These are phyloP conservation scores for Plectranthus barbatus DNA, from an alignment of 257 asterid species.

Conservation along the genomic window DNA sequence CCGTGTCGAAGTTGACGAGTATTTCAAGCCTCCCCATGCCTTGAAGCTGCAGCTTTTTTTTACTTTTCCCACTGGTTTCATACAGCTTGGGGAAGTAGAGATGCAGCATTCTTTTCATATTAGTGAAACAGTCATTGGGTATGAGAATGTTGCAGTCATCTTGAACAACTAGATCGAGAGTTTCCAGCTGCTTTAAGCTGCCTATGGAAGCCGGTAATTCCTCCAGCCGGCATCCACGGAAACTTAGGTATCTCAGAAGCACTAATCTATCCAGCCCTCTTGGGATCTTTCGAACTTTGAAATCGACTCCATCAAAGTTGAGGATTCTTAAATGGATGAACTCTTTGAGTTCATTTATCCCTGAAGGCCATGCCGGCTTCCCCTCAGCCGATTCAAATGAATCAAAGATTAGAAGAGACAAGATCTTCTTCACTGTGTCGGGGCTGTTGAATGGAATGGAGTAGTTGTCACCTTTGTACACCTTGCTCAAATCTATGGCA, in stretches of 20 bases:
- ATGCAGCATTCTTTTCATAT: background rate
- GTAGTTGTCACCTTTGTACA: background rate
- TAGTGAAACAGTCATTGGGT: too few relatives aligned
- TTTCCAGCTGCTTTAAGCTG: conserved; percentile 11
- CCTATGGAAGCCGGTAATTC: conserved; percentile 12
- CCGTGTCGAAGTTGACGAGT: conserved; percentile 17
- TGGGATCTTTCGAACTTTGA: background rate
- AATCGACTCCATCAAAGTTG: conserved; percentile 3
- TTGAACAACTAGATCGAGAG: conserved; percentile 23
- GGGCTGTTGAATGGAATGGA: background rate
- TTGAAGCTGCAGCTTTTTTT: background rate
- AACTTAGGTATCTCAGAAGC: conserved; percentile 23
- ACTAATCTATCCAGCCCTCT: background rate
- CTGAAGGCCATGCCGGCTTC: background rate
- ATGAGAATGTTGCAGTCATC: background rate
- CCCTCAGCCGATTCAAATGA: background rate
- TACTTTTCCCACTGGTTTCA: background rate
- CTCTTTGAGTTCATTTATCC: background rate
- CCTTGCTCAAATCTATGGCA: conserved; percentile 2
- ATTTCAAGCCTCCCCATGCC: conserved; percentile 13
- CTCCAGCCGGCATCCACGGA: conserved; percentile 15
- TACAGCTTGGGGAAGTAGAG: conserved; percentile 21
- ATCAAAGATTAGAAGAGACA: conserved; percentile 14
- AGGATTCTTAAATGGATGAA: background rate
- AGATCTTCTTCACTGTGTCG: background rate